phyloP scores from a whole-genome alignment of 2,329 filamentous ascomycete species.

The Calonectria pseudoturangicola region DNA sequence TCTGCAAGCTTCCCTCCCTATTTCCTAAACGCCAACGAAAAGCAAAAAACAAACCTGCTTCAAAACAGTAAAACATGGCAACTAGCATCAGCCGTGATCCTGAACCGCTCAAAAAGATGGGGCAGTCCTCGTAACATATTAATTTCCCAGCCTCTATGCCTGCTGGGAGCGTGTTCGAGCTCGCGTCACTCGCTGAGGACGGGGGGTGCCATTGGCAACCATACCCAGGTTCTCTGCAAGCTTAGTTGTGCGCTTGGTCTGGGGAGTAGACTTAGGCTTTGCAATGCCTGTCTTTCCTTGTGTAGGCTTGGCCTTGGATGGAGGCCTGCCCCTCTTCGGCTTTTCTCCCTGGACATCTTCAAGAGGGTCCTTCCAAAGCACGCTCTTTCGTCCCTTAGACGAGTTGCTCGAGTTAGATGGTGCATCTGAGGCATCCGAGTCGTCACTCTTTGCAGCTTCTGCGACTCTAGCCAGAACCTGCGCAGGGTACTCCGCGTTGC shows the following conservation, averaged over 20 bases:
- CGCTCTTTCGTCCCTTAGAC: constrained; percentile 54
- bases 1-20: constrained; percentile 13
- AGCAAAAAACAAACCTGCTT: constrained; percentile 10
- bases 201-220: constrained; percentile 60
- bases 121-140: neutral
- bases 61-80: constrained; percentile 24
- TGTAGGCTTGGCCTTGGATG: constrained; percentile 49
- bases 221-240: constrained; percentile 59
- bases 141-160: constrained; percentile 41
- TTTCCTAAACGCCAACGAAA: constrained; percentile 22
- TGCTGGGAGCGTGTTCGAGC: constrained; percentile 53
- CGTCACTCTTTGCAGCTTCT: constrained; percentile 49
- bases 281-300: constrained; percentile 54
- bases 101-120: neutral
- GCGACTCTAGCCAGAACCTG: constrained; percentile 58
- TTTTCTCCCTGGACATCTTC: constrained; percentile 53
- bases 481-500: constrained; percentile 59
- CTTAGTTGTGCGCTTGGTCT: constrained; percentile 54
- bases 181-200: constrained; percentile 57
- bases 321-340: constrained; percentile 51
- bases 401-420: constrained; percentile 29
- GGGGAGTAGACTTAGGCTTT: constrained; percentile 54
- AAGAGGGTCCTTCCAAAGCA: constrained; percentile 60
- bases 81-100: neutral
- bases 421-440: constrained; percentile 46